phyloP scores from a whole-genome alignment of 2,329 filamentous ascomycete genomes.

The Fusarium sp. region DNA sequence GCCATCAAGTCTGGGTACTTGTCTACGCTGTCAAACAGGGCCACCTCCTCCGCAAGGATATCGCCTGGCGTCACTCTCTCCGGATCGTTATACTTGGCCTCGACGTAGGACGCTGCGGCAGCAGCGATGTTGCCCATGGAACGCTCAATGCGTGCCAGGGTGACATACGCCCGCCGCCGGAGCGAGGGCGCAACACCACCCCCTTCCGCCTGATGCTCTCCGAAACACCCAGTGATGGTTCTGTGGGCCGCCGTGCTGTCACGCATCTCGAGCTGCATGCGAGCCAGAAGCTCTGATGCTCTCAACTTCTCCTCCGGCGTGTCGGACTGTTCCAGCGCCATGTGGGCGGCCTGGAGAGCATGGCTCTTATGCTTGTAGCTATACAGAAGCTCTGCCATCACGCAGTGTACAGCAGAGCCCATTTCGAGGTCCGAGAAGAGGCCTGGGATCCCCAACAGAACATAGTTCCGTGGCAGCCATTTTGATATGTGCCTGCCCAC shows the following conservation, averaged over 20 bases:
- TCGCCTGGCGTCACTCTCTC: not conserved
- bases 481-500: not conserved
- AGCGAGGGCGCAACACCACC: not conserved
- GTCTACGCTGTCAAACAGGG: not conserved
- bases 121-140: not conserved
- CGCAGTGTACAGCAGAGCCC: not conserved
- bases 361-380: not conserved
- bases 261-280: not conserved
- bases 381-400: not conserved
- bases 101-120: not conserved
- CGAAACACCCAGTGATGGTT: not conserved
- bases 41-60: not conserved
- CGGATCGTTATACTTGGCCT: not conserved
- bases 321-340: not conserved
- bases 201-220: not conserved
- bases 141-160: not conserved
- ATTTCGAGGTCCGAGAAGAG: not conserved
- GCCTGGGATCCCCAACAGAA: not conserved
- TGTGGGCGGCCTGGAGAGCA: not conserved
- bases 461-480: not conserved
- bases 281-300: not conserved
- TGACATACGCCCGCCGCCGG: not conserved
- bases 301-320: not conserved
- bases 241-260: not conserved
- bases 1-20: not conserved